Base-by-base conservation (phyloP, 176 grass and related monocot genomes). In the Oryza nivara region DNA sequence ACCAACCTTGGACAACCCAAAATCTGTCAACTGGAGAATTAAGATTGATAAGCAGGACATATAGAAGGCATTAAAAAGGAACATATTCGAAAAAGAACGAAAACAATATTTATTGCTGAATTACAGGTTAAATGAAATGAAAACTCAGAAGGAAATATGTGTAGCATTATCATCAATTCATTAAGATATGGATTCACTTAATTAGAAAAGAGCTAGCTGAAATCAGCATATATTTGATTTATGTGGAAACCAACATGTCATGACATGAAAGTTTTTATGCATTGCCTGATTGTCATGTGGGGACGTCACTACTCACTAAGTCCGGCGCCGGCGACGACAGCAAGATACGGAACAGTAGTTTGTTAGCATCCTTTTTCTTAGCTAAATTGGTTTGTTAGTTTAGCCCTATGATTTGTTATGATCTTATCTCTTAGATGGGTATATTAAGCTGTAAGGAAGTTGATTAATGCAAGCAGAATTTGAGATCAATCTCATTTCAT, bases 1-100 rank as follows among this genome's bases (percentile, higher is more conserved):
- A 88, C 97, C 97, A 87, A 99, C 97, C 84, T 96, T 99, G 68
- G 97, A 99, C 86, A 99, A 65, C 32, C 97, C 97, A 96, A 99
- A 99, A 88, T 99, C 97, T 87, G 97, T 99, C 91, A 99, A 91
- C 97, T 99, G 90, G 81, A 77, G 78, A 88, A 88, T 80, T 11
- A 78, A 79, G 63, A 87, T 88, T 82, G 73, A 74, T 80, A 78
- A 89, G 75, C 19, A 72, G 34, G 73, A 79, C 46, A 66, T 54
- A 60, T 30, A 82, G 15, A 68, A 86, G 49, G 41, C 15, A 73
- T 25, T 38, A 75, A 73, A 76, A 75, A 36, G 41, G 73, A 10
- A 15, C 72, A 70, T 38, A 47, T 64, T 48, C 52, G 38, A 41
- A 1, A 38, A 78, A 67, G 56, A 78, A 86, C 3, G 25, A 20